Percentiles rank a stretch among this genome's conserved stretches.
These are phyloP conservation scores for Kodamaea plutei DNA, from an alignment of 1,139 yeast species.

Conservation along the genomic window DNA sequence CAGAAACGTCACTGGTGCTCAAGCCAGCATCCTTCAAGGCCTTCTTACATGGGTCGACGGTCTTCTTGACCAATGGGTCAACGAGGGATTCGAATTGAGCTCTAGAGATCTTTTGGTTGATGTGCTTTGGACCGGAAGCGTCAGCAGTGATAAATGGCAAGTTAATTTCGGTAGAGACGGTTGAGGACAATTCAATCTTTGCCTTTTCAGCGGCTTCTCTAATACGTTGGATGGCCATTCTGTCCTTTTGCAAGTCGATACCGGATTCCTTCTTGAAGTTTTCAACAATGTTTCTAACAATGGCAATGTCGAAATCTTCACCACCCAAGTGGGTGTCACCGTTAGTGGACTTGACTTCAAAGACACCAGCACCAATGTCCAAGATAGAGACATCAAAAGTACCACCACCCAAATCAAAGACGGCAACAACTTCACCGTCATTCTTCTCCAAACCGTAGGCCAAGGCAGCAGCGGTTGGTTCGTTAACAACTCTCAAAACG, in stretches of 20 bases:
- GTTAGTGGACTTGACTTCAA: conserved; percentile 83
- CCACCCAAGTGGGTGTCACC: conserved; percentile 93
- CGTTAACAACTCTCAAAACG: conserved; percentile 96
- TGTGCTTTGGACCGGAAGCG: conserved; percentile 97
- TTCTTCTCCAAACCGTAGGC: conserved; percentile 94
- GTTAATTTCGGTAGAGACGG: conserved; percentile 90
- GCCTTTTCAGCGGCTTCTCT: conserved; percentile 99
- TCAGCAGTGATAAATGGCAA: conserved; percentile 95
- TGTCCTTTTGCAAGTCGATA: conserved; percentile 82
- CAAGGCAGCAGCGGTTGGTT: conserved; percentile 98
- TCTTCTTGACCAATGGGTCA: conserved; percentile 86
- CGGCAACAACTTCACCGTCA: conserved; percentile 74
- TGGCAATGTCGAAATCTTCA: conserved; percentile 82
- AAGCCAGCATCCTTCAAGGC: conserved; percentile 95
- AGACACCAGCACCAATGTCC: conserved; percentile 84
- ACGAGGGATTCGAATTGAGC: conserved; percentile 90
- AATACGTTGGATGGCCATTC: conserved; percentile 99
- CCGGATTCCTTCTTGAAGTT: conserved; percentile 92
- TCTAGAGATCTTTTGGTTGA: conserved; percentile 89
- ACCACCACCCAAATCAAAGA: conserved; percentile 87
- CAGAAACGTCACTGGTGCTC: conserved; percentile 81
- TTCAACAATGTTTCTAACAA: conserved; percentile 86
- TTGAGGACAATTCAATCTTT: conserved; percentile 94
- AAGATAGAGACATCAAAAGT: conserved; percentile 82
- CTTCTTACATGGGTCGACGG: conserved; percentile 96